These are phyloP conservation scores for Phytopythium ostracodes DNA, from an alignment of 352 stramenopile genomes.

Conservation along the genomic window DNA sequence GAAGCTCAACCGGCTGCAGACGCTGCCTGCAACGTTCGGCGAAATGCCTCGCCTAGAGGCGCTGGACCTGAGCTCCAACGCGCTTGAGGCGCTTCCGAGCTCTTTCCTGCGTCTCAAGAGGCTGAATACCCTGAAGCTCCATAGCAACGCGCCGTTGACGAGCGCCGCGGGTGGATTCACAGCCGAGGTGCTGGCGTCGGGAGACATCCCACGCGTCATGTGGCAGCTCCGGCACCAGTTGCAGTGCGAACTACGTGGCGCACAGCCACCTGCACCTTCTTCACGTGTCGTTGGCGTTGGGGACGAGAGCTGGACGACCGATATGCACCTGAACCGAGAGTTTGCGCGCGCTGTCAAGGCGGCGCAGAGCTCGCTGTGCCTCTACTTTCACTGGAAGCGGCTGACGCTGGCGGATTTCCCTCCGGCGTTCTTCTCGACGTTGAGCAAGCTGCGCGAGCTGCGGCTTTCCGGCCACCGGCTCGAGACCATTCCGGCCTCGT, in stretches of 20 bases:
- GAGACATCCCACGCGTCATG: constrained; percentile 36
- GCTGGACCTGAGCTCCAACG: constrained; percentile 63
- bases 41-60: constrained; percentile 31
- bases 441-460: constrained; percentile 41
- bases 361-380: constrained; percentile 27
- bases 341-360: constrained; percentile 36
- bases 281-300: constrained; percentile 41
- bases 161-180: constrained; percentile 21
- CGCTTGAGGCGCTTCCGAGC: constrained; percentile 37
- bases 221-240: constrained; percentile 62
- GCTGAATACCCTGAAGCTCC: constrained; percentile 41
- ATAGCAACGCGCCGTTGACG: constrained; percentile 43
- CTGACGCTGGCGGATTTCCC: constrained; percentile 42
- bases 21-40: constrained; percentile 40
- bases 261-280: constrained; percentile 26
- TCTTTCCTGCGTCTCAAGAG: constrained; percentile 45
- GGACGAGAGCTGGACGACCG: constrained; percentile 59
- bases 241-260: constrained; percentile 28
- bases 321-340: constrained; percentile 61
- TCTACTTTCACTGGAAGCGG: constrained; percentile 75
- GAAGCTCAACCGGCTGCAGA: constrained; percentile 64
- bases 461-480: constrained; percentile 59
- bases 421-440: constrained; percentile 37
- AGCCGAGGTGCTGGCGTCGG: constrained; percentile 34
- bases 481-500: constrained; percentile 27